These are phyloP conservation scores for Abortiporus biennis DNA, from an alignment of 1,284 basidiomycete genomes.

Conservation along the genomic window DNA sequence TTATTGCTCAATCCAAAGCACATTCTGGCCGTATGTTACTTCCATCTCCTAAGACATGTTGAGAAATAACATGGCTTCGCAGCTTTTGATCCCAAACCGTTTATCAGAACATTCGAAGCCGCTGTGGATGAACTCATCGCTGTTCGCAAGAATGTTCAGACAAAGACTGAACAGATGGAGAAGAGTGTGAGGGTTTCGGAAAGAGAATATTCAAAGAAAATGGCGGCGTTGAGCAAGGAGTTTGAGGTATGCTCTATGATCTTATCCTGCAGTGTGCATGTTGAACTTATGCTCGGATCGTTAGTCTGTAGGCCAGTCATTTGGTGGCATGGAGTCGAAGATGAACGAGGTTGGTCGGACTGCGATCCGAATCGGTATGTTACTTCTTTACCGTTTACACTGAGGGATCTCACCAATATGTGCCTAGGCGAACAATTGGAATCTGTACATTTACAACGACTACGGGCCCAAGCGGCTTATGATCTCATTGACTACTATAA, in stretches of 20 bases:
- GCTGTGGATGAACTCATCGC: slow-evolving; percentile 84
- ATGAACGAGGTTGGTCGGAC: slow-evolving; percentile 95
- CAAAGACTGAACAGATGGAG: slow-evolving; percentile 87
- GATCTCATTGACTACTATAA: slow-evolving; percentile 96
- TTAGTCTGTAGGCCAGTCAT: slow-evolving; percentile 79
- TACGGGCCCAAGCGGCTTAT: slow-evolving; percentile 90
- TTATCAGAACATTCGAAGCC: slow-evolving; percentile 87
- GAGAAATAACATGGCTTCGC: slow-evolving; percentile 6
- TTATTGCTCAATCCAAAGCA: slow-evolving; percentile 79
- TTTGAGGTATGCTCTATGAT: slow-evolving; percentile 66
- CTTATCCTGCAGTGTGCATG: not conserved
- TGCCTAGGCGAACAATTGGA: slow-evolving; percentile 88
- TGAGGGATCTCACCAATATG: slow-evolving; percentile 5
- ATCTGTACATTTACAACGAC: slow-evolving; percentile 87
- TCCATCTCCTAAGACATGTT: slow-evolving; percentile 1
- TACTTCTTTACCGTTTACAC: not conserved
- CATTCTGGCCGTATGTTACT: slow-evolving; percentile 72
- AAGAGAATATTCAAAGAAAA: slow-evolving; percentile 90
- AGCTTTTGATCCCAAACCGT: slow-evolving; percentile 95
- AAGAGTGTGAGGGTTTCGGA: slow-evolving; percentile 88
- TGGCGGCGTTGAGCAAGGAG: slow-evolving; percentile 86
- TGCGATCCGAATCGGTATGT: slow-evolving; percentile 86
- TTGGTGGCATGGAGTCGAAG: slow-evolving; percentile 77
- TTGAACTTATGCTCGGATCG: not conserved
- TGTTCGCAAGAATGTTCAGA: slow-evolving; percentile 83